A percentile compares a stretch with the other conserved stretches of the same genome.
These are phyloP conservation scores for Acanthamoeba castellanii DNA, from an alignment of 208 protist species.

Conservation along the genomic window DNA sequence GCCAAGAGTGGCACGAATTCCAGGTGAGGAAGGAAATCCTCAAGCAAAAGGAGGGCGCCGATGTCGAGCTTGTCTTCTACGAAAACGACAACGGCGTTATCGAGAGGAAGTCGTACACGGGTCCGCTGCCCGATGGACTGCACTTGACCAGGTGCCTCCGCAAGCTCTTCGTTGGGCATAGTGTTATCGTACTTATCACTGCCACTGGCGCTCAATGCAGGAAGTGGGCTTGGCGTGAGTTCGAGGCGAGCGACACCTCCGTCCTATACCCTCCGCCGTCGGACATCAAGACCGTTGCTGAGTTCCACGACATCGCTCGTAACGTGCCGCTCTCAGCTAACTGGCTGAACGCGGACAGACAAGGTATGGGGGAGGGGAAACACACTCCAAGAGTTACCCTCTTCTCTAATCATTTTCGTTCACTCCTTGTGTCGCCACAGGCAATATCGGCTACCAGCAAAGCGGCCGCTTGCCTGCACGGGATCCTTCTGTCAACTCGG, in stretches of 20 bases:
- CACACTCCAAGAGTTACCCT: not conserved
- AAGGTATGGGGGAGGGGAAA: not conserved
- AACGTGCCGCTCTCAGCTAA: slow-evolving; percentile 46
- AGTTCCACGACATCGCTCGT: not conserved
- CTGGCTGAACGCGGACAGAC: slow-evolving; percentile 26
- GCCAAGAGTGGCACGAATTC: slow-evolving; percentile 45
- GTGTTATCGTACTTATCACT: not conserved
- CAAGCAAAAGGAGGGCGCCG: slow-evolving; percentile 21
- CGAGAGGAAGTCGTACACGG: not conserved
- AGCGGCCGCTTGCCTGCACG: slow-evolving; percentile 25
- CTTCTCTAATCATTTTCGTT: not conserved
- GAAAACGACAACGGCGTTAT: slow-evolving; percentile 72
- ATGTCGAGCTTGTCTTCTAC: slow-evolving; percentile 27
- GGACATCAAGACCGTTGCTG: not conserved
- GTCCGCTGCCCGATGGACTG: not conserved
- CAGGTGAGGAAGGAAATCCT: not conserved
- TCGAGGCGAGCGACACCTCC: not conserved
- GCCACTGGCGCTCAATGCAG: not conserved
- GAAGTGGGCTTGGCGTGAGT: slow-evolving; percentile 59
- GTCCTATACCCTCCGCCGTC: slow-evolving; percentile 36
- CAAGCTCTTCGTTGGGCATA: not conserved
- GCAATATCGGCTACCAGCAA: slow-evolving; percentile 71
- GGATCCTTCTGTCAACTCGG: not conserved
- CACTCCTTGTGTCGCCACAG: not conserved
- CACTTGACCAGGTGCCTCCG: not conserved